Evolutionary conservation across 2,329 filamentous ascomycete species (phyloP).

Genomic region (Metarhizium robertsii): DNA sequence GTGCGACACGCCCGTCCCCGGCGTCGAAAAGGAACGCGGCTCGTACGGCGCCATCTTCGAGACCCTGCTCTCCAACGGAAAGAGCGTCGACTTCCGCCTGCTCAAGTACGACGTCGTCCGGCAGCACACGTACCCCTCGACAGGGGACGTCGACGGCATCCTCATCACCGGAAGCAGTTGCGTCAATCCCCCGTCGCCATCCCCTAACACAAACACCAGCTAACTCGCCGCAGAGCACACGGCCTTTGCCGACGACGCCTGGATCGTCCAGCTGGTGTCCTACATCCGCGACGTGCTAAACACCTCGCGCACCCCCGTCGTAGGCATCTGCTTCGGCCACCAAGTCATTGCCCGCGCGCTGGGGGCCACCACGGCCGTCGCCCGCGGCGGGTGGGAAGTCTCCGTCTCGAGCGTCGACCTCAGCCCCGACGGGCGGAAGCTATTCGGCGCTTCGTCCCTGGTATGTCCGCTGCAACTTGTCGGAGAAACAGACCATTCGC

Average conservation of each 20-base stretch:
- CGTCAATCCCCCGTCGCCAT: background rate
- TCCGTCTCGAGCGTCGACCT: constrained; percentile 28
- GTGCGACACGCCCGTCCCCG: too few species aligned
- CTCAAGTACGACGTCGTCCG: too few species aligned
- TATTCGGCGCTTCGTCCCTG: constrained; percentile 19
- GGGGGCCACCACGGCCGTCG: constrained; percentile 16
- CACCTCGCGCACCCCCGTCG: constrained; percentile 21
- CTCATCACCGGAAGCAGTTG: constrained; percentile 25
- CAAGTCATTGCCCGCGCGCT: constrained; percentile 33
- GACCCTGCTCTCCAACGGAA: too few species aligned
- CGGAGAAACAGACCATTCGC: constrained; percentile 8
- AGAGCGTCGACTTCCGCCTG: too few species aligned
- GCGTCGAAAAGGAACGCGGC: too few species aligned
- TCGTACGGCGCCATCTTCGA: too few species aligned
- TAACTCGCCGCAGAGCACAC: constrained; percentile 14
- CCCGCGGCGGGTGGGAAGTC: constrained; percentile 31
- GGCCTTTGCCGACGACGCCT: constrained; percentile 27
- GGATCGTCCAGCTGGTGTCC: constrained; percentile 29
- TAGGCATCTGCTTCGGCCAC: constrained; percentile 35
- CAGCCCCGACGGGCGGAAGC: constrained; percentile 24
- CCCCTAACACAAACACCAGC: background rate
- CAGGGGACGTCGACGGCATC: constrained; percentile 14
- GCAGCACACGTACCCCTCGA: too few species aligned
- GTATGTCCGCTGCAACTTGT: background rate
- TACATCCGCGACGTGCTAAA: constrained; percentile 21